These are phyloP conservation scores for Botryosphaeria dothidea DNA, from an alignment of 2,329 filamentous ascomycete genomes.

Conservation along the genomic window DNA sequence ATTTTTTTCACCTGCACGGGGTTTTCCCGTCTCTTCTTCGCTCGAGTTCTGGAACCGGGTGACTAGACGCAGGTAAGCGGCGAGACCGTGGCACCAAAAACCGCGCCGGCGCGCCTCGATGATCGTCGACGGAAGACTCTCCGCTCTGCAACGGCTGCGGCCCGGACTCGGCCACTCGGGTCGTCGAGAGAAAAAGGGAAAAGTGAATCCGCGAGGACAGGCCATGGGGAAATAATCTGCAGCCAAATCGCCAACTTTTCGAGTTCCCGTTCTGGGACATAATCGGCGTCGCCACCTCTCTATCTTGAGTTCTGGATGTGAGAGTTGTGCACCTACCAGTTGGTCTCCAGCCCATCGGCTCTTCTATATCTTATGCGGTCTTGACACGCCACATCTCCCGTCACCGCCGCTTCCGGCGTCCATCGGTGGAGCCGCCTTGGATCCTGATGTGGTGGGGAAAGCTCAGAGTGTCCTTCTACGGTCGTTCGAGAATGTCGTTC, in stretches of 20 bases:
- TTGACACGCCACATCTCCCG: not conserved
- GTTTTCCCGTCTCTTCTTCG: not conserved
- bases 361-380: not conserved
- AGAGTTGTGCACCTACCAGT: not conserved
- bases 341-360: not conserved
- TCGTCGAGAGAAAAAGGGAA: not conserved
- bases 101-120: not conserved
- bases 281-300: not conserved
- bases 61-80: not conserved
- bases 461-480: not conserved
- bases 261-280: not conserved
- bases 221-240: not conserved
- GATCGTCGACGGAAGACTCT: not conserved
- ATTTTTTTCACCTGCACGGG: not conserved
- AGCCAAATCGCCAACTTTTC: not conserved
- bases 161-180: slow-evolving; percentile 7
- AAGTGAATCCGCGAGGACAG: not conserved
- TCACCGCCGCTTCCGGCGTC: not conserved
- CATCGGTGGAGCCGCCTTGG: not conserved
- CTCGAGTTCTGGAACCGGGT: not conserved
- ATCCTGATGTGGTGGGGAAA: not conserved
- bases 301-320: not conserved
- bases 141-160: slow-evolving; percentile 10
- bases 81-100: not conserved
- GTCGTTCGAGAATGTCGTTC: slow-evolving; percentile 5